phyloP scores from a whole-genome alignment of 2,329 filamentous ascomycete genomes.

The Fusarium sp. region DNA sequence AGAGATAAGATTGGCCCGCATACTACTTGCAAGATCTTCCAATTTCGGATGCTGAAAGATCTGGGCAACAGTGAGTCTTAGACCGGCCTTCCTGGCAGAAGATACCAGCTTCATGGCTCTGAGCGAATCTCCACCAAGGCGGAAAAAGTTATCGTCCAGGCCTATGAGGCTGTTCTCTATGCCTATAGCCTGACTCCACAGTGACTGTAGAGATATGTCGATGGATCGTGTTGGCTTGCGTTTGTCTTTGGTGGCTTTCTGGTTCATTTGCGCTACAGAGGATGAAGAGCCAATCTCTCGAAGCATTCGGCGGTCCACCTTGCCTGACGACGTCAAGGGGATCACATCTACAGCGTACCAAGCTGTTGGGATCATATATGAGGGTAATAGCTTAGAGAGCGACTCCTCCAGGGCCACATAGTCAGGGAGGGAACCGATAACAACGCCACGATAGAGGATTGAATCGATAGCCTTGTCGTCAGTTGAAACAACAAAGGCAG shows the following conservation, averaged over 20 bases:
- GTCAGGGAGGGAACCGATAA: neutral
- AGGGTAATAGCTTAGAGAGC: neutral
- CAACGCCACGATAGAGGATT: too few relatives aligned
- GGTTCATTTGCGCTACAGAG: neutral
- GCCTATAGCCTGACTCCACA: conserved; percentile 10
- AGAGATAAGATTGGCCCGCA: neutral
- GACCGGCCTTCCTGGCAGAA: conserved; percentile 8
- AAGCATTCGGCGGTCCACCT: conserved; percentile 12
- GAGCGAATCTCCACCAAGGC: conserved; percentile 27
- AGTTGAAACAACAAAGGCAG: neutral
- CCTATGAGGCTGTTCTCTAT: conserved; percentile 9
- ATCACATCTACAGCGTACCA: conserved; percentile 9
- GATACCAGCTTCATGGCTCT: conserved; percentile 21
- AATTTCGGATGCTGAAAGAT: conserved; percentile 19
- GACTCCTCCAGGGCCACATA: neutral
- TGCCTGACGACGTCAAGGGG: conserved; percentile 11
- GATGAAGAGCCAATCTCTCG: conserved; percentile 4
- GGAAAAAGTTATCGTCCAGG: conserved; percentile 26
- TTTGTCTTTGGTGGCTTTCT: neutral
- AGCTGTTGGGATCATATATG: conserved; percentile 17
- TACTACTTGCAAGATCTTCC: conserved; percentile 8
- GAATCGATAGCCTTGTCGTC: too few relatives aligned
- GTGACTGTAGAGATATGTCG: neutral
- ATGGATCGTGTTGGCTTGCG: neutral
- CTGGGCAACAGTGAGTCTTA: conserved; percentile 1